These are phyloP conservation scores for Boechera divaricarpa DNA, from an alignment of 345 rosid genomes.

Conservation along the genomic window DNA sequence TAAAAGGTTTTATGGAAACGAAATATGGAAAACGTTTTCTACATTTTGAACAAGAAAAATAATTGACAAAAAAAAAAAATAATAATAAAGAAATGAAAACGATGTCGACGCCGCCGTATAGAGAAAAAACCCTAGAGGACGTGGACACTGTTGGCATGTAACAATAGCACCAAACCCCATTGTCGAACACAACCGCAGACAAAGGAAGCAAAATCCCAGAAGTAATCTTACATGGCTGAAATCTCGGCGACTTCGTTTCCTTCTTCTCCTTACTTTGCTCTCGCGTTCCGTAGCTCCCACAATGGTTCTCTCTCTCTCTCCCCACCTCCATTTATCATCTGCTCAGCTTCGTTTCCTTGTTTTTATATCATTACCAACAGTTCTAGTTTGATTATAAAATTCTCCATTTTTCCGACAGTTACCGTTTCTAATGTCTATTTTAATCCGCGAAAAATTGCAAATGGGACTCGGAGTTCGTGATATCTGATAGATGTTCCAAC, in stretches of 20 bases:
- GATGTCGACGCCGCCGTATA: not conserved
- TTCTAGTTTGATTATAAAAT: not conserved
- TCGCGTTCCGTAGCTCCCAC: not conserved
- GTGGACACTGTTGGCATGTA: conserved; percentile 23
- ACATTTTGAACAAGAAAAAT: not conserved
- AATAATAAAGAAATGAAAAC: not conserved
- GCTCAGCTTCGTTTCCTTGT: conserved; percentile 3
- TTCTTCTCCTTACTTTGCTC: conserved; percentile 34
- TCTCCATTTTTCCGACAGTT: not conserved
- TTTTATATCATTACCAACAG: not conserved
- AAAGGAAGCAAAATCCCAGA: not conserved
- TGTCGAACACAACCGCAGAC: conserved; percentile 26
- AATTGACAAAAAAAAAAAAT: not conserved
- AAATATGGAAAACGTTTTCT: not conserved
- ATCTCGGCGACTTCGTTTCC: conserved; percentile 39
- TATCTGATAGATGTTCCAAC: not conserved
- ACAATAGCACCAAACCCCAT: conserved; percentile 11
- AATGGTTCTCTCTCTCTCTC: conserved; percentile 28
- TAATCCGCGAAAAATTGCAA: not conserved
- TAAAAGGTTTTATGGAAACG: no score
- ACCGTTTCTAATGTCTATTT: not conserved
- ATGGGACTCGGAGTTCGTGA: not conserved
- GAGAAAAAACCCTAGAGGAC: conserved; percentile 31
- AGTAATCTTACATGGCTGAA: conserved; percentile 36
- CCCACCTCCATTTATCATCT: not conserved